phyloP scores from a whole-genome alignment of 768 basidiomycete genomes.

The Lanmaoa pseudosensibilis region DNA sequence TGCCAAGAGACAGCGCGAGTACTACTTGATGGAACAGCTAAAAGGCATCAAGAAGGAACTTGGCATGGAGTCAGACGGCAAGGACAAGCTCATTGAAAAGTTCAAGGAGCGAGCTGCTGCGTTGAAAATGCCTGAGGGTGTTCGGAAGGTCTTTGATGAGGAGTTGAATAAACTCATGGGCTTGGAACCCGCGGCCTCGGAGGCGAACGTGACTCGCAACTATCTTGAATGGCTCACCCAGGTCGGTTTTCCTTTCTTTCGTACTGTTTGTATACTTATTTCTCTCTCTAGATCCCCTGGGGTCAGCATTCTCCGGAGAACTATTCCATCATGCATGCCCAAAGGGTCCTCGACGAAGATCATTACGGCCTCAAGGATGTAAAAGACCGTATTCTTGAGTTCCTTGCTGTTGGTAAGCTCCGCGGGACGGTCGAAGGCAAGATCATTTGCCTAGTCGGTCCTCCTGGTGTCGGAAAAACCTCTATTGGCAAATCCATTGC shows the following conservation, averaged over 20 bases:
- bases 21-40: slow-evolving; percentile 95
- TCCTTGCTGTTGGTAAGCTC: slow-evolving; percentile 92
- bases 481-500: slow-evolving; percentile 95
- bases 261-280: neutral
- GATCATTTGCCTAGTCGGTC: slow-evolving; percentile 94
- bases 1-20: slow-evolving; percentile 90
- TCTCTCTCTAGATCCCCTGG: slow-evolving; percentile 79
- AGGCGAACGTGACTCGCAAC: slow-evolving; percentile 92
- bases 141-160: slow-evolving; percentile 94
- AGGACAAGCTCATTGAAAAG: slow-evolving; percentile 91
- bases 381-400: slow-evolving; percentile 92
- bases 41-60: slow-evolving; percentile 96
- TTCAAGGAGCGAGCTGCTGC: slow-evolving; percentile 81
- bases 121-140: slow-evolving; percentile 86
- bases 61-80: slow-evolving; percentile 93
- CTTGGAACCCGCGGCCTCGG: slow-evolving; percentile 87
- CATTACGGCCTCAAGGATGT: slow-evolving; percentile 92
- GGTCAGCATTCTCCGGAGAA: slow-evolving; percentile 93
- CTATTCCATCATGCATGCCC: slow-evolving; percentile 82
- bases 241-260: slow-evolving; percentile 36
- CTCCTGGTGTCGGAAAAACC: slow-evolving; percentile 97
- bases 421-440: slow-evolving; percentile 96
- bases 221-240: slow-evolving; percentile 93
- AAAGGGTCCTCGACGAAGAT: slow-evolving; percentile 86
- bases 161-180: slow-evolving; percentile 88